These are phyloP conservation scores for Metschnikowia arizonensis DNA, from an alignment of 805 yeast species.

Conservation along the genomic window DNA sequence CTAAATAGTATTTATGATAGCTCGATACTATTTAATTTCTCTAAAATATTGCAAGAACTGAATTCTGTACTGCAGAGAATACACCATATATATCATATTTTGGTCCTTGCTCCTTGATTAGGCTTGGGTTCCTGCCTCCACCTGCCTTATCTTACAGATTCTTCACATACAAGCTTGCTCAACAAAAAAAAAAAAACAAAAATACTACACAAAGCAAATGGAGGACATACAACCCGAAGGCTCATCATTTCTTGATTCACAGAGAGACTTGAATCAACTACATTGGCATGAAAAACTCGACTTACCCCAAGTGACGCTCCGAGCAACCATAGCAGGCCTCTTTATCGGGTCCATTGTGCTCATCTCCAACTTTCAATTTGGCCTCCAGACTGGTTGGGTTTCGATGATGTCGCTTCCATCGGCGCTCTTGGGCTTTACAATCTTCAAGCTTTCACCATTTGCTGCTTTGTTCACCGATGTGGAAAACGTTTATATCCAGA, in stretches of 20 bases:
- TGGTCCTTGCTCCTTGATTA: no score
- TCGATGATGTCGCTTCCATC: conserved; percentile 98
- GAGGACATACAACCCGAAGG: not conserved
- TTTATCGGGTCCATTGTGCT: conserved; percentile 83
- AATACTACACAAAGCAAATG: not conserved
- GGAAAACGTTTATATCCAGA: conserved; percentile 90
- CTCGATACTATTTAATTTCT: not conserved
- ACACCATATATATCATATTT: not conserved
- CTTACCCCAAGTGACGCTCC: conserved; percentile 62
- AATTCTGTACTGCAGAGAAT: not conserved
- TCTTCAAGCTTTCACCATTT: conserved; percentile 63
- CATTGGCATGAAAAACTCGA: conserved; percentile 43
- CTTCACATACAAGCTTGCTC: not conserved
- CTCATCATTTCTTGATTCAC: not conserved
- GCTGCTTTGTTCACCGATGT: conserved; percentile 57
- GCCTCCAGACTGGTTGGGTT: conserved; percentile 97
- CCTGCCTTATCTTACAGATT: not conserved
- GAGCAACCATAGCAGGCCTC: conserved; percentile 75
- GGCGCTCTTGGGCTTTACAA: conserved; percentile 80
- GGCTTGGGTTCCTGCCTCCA: not conserved
- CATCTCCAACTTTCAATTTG: conserved; percentile 91
- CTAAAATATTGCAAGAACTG: not conserved
- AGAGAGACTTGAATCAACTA: conserved; percentile 1
- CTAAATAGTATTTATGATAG: not conserved
- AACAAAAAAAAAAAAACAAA: not conserved